Base-by-base conservation (phyloP, 768 basidiomycete genomes). In the Lactarius hengduanensis region DNA sequence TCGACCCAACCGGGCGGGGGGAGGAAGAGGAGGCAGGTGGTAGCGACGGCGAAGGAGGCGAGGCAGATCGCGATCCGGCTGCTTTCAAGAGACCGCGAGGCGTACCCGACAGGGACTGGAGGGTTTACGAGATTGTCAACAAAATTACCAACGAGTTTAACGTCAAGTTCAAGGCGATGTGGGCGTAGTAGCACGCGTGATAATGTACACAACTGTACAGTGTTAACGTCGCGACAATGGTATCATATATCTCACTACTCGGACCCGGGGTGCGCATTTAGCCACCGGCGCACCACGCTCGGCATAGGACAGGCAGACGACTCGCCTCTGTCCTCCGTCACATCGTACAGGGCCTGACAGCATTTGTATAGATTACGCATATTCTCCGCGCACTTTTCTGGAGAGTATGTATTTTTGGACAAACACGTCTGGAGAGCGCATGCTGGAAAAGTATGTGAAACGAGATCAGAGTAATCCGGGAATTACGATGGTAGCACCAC, bases 361-460 rank as follows among this genome's bases (percentile, higher is more conserved):
- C 90, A 91, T 64, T 72, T 64, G 72, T 91, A 91, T 20, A 91
- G 79, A 28, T 76, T 78, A 59, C 81, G 77, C 26, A 90, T 71
- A 13, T 80, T 73, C 10, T 76, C 71, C 53, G 86, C 78, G 71
- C 90, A 91, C 67, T 81, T 85, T 22, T 89, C 87, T 0, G 86
- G 89, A 2, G 69, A 71, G 71, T 89, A 90, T 0, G 85, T 88
- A 73, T 90, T 82, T 66, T 81, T 85, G 61, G 80, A 80, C 36
- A 91, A 78, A 72, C 90, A 91, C 1, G 77, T 63, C 54, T 90
- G 89, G 3, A 91, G 77, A 26, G 78, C 74, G 71, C 89, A 91
- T 0, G 89, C 89, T 91, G 70, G 32, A 36, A 36, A 68, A 1
- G 45, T 34, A 47, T 36, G 63, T 59, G 55, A 65, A 22, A 2